phyloP scores from a whole-genome alignment of 768 basidiomycete species.

The Boletus fagicola region DNA sequence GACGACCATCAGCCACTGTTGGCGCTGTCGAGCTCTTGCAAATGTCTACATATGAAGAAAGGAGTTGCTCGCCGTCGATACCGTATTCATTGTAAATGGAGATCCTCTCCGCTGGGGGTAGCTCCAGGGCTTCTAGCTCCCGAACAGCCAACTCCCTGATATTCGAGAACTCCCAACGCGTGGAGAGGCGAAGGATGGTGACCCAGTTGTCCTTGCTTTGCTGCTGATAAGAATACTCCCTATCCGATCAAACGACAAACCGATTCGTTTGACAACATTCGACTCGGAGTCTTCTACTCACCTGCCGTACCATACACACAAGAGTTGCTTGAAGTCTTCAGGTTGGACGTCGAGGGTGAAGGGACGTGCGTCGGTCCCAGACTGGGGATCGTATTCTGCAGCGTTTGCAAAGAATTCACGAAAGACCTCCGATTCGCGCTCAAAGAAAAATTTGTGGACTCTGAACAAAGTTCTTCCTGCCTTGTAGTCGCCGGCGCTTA shows the following conservation, averaged over 20 bases:
- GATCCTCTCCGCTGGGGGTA: conserved; percentile 53
- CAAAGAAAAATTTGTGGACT: conserved; percentile 59
- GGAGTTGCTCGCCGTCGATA: conserved; percentile 49
- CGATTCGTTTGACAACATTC: neutral
- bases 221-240: conserved; percentile 53
- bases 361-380: conserved; percentile 37
- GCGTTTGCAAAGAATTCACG: conserved; percentile 32
- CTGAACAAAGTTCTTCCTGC: conserved; percentile 49
- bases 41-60: conserved; percentile 51
- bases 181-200: conserved; percentile 51
- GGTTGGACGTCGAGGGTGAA: conserved; percentile 44
- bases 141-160: conserved; percentile 52
- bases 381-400: conserved; percentile 30
- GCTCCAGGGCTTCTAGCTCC: conserved; percentile 47
- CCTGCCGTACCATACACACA: conserved; percentile 63
- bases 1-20: conserved; percentile 49
- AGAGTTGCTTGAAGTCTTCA: conserved; percentile 47
- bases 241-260: conserved; percentile 23
- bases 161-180: conserved; percentile 54
- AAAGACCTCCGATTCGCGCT: conserved; percentile 53
- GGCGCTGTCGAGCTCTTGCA: conserved; percentile 53
- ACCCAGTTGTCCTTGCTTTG: conserved; percentile 53
- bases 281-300: conserved; percentile 17
- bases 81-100: conserved; percentile 53
- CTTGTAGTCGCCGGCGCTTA: conserved; percentile 32